These are phyloP conservation scores for Epichloe scottii DNA, from an alignment of 2,329 filamentous ascomycete genomes.

Conservation along the genomic window DNA sequence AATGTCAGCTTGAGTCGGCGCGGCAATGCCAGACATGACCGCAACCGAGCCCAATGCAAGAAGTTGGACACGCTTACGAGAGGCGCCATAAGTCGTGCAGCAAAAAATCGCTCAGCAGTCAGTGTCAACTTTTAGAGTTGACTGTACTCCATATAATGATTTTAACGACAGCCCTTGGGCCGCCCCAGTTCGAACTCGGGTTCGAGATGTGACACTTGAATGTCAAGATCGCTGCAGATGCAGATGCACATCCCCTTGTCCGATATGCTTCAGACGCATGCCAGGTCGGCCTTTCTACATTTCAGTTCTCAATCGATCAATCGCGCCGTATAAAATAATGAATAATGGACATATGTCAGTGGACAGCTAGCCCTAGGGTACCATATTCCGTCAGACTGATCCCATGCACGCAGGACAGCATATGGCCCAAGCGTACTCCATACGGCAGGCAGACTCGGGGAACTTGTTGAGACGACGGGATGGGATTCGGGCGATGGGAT, in stretches of 20 bases:
- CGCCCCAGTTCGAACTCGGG: no score
- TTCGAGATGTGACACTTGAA: neutral
- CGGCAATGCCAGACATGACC: neutral
- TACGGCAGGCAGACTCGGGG: neutral
- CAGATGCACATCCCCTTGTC: neutral
- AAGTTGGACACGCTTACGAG: neutral
- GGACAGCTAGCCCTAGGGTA: neutral
- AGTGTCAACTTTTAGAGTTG: neutral
- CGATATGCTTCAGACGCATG: neutral
- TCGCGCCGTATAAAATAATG: no score
- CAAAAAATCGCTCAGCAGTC: neutral
- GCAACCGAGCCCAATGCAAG: neutral
- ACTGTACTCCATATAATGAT: neutral
- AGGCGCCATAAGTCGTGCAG: neutral
- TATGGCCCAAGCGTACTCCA: neutral
- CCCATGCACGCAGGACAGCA: neutral
- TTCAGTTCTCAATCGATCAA: no score
- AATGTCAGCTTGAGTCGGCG: neutral
- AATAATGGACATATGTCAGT: neutral
- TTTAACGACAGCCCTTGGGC: neutral
- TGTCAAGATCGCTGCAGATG: neutral
- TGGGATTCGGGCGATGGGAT: neutral
- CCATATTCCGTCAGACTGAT: neutral
- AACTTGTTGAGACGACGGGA: neutral
- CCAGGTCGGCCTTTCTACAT: no score